Base-by-base conservation (phyloP, 129 eudicot species). In the Pittosporum tobira region DNA sequence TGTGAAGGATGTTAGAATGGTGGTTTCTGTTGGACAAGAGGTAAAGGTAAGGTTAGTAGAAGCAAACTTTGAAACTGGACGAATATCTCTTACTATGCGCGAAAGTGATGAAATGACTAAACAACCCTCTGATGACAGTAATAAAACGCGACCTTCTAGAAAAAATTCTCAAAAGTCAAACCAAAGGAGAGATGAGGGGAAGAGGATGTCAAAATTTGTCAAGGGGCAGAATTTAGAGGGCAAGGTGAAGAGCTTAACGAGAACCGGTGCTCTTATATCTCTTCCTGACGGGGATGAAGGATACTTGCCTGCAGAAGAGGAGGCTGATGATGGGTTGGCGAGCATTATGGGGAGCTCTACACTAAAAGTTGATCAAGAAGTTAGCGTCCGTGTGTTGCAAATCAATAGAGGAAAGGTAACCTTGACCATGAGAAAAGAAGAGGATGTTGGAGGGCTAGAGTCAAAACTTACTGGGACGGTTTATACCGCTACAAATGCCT, bases 211-310 rank as follows among this genome's bases (percentile, higher is more conserved):
- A 4, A 86, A 83, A 73, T 81, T 93, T 71, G 88, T 61, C 23
- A 74, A 68, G 56, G 99, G 96, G 25, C 99, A 93, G 65, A 82
- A 93, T 22, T 85, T 93, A n/a, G 77, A 67, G 54, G 99, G 96
- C 11, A 93, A 83, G 2, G 99, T 93, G 11, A 93, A 93, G 73
- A 93, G 81, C 63, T 21, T 81, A 38, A 72, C 88, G 9, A 71
- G 94, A 45, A 59, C 96, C 2, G 99, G 99, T 57, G 83, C 96
- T 59, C 87, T 83, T 67, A 73, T 93, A 25, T 78, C 88, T 42
- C 85, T 93, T 15, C 94, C 94, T 2, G 96, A 93, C 25, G 96
- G 91, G 3, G 99, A 83, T 47, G 99, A 93, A 75, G 99, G 99
- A 31, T 93, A 87, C 53, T 68, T 93, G 60, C 99, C 99, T 4